These are phyloP conservation scores for Paspalum vaginatum DNA, from an alignment of 176 grass and related monocot genomes.

Conservation along the genomic window DNA sequence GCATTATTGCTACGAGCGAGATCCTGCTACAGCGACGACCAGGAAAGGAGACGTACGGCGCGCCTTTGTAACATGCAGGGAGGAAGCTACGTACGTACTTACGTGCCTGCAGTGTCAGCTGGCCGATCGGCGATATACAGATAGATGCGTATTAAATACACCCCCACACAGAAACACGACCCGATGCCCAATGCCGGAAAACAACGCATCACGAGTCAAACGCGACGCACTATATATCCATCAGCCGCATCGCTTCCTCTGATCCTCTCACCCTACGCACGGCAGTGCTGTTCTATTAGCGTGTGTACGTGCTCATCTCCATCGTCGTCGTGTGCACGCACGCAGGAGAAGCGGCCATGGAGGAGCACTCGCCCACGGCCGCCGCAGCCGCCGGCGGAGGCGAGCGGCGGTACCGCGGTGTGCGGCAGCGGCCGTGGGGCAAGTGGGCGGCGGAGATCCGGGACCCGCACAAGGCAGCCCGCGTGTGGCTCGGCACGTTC, in stretches of 20 bases:
- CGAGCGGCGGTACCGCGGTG: slow-evolving; percentile 70
- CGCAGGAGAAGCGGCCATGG: slow-evolving; percentile 43
- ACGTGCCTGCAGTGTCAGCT: background rate
- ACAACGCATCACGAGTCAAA: slow-evolving; percentile 30
- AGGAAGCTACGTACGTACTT: slow-evolving; percentile 14
- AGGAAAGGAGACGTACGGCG: background rate
- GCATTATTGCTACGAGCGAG: background rate
- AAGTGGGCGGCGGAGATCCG: slow-evolving; percentile 99
- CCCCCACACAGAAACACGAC: background rate
- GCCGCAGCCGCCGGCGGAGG: background rate
- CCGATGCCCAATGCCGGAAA: background rate
- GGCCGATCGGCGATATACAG: background rate
- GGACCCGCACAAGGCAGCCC: slow-evolving; percentile 85
- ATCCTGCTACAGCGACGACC: background rate
- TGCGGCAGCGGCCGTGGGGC: slow-evolving; percentile 95
- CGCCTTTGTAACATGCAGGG: background rate
- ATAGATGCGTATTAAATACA: slow-evolving; percentile 1
- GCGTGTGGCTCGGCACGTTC: slow-evolving; percentile 97
- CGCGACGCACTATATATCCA: background rate
- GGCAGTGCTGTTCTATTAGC: background rate
- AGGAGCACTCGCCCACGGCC: slow-evolving; percentile 50
- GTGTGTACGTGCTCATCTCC: background rate
- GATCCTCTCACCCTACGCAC: too few species aligned
- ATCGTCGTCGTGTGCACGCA: background rate
- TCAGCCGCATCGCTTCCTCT: too few species aligned